These are phyloP conservation scores for Dendrothele bispora DNA, from an alignment of 768 basidiomycete species.

Conservation along the genomic window DNA sequence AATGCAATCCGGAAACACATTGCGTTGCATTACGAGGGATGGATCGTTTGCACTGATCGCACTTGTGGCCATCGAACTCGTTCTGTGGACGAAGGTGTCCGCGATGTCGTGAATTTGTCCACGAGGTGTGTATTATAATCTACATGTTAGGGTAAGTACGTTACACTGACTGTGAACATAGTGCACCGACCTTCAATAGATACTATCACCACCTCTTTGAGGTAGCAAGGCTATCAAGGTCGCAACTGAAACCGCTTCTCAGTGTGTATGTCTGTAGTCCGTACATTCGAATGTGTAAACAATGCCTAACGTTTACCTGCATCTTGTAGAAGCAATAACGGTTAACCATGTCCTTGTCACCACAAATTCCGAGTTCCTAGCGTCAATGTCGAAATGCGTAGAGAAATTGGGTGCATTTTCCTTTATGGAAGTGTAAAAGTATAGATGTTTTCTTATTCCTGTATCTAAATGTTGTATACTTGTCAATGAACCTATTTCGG, in stretches of 20 bases:
- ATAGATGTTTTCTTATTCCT: too few relatives aligned
- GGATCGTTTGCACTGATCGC: slow-evolving; percentile 84
- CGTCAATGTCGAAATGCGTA: slow-evolving; percentile 54
- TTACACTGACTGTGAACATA: slow-evolving; percentile 30
- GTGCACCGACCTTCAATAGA: slow-evolving; percentile 79
- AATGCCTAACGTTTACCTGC: too few relatives aligned
- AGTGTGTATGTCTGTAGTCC: slow-evolving; percentile 28
- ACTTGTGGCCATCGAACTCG: slow-evolving; percentile 85
- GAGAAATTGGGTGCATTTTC: too few relatives aligned
- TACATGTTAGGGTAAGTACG: background rate
- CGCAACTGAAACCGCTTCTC: slow-evolving; percentile 44
- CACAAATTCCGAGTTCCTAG: slow-evolving; percentile 53
- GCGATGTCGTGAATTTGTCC: slow-evolving; percentile 68
- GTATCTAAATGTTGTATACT: too few relatives aligned
- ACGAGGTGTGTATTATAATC: slow-evolving; percentile 55
- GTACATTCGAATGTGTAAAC: background rate
- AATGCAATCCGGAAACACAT: slow-evolving; percentile 79
- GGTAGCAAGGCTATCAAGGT: slow-evolving; percentile 56
- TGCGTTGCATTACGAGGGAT: slow-evolving; percentile 82
- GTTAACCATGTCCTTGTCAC: slow-evolving; percentile 43
- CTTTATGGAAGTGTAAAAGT: too few relatives aligned
- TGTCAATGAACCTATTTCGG: too few relatives aligned
- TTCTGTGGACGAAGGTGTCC: slow-evolving; percentile 86
- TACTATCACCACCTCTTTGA: slow-evolving; percentile 85
- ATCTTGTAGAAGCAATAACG: slow-evolving; percentile 62